A percentile compares a stretch with the other conserved stretches of the same genome.
These are phyloP conservation scores for Tricholoma bakamatsutake DNA, from an alignment of 768 basidiomycete genomes.

Conservation along the genomic window DNA sequence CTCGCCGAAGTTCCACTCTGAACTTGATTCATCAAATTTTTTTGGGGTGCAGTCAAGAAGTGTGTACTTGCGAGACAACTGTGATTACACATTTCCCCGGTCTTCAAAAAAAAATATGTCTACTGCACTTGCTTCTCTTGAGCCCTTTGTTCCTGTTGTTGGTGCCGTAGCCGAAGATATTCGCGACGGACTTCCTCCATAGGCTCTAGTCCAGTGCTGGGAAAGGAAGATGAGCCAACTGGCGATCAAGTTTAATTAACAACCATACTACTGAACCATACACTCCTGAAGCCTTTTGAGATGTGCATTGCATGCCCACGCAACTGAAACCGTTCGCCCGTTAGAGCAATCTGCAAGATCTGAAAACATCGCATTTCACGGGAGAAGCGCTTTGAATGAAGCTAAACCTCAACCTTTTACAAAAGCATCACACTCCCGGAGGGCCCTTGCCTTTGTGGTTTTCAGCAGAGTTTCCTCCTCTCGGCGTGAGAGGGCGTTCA, in stretches of 20 bases:
- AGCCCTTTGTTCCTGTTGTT: conserved; percentile 24
- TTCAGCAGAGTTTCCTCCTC: conserved; percentile 86
- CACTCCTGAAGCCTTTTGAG: conserved; percentile 71
- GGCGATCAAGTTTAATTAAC: not conserved
- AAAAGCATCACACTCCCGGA: conserved; percentile 70
- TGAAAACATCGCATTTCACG: conserved; percentile 22
- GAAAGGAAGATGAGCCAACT: not conserved
- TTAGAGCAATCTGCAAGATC: conserved; percentile 82
- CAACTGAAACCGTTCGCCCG: conserved; percentile 77
- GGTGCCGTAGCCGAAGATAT: conserved; percentile 62
- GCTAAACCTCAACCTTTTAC: conserved; percentile 54
- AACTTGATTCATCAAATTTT: too few species aligned
- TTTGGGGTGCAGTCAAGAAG: too few species aligned
- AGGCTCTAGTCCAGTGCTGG: conserved; percentile 66
- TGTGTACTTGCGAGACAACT: too few species aligned
- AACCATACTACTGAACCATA: conserved; percentile 59
- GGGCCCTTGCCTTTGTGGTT: conserved; percentile 70
- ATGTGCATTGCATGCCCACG: conserved; percentile 75
- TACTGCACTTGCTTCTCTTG: too few species aligned
- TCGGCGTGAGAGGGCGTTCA: conserved; percentile 82
- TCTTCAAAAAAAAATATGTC: too few species aligned
- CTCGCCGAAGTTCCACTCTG: too few species aligned
- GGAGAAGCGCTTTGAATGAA: not conserved
- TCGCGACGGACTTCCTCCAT: conserved; percentile 70
- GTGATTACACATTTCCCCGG: too few species aligned